phyloP scores from a whole-genome alignment of 306 rosid genomes.

The Medicago ruthenica region DNA sequence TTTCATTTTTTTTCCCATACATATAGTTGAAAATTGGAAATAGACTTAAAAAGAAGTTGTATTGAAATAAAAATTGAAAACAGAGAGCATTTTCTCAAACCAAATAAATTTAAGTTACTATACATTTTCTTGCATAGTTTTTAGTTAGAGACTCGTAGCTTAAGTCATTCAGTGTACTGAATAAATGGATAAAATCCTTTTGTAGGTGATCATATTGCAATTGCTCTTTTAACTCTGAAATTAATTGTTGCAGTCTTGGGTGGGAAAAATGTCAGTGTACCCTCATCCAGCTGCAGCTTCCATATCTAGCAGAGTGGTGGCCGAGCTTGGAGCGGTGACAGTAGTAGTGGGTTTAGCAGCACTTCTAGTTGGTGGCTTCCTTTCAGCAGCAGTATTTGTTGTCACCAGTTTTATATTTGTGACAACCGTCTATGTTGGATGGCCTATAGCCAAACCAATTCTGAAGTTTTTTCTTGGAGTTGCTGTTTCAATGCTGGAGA shows the following conservation, averaged over 20 bases:
- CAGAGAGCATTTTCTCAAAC: neutral
- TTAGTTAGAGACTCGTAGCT: constrained; percentile 26
- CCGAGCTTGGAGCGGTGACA: constrained; percentile 79
- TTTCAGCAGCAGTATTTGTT: constrained; percentile 87
- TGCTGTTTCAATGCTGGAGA: constrained; percentile 69
- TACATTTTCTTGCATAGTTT: neutral
- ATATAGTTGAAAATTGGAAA: neutral
- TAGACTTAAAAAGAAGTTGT: neutral
- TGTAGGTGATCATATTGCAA: constrained; percentile 19
- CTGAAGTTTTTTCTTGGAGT: constrained; percentile 63
- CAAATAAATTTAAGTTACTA: constrained; percentile 5
- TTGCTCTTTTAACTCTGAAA: constrained; percentile 32
- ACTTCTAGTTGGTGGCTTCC: constrained; percentile 73
- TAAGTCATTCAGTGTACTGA: constrained; percentile 36
- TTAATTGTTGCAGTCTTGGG: constrained; percentile 72
- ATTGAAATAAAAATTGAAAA: neutral
- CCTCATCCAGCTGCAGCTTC: constrained; percentile 94
- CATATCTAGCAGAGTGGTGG: constrained; percentile 91
- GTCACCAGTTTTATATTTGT: constrained; percentile 75
- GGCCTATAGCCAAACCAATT: constrained; percentile 86
- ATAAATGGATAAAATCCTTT: constrained; percentile 33
- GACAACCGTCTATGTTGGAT: constrained; percentile 62
- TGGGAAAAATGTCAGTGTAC: constrained; percentile 71
- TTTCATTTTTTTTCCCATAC: neutral
- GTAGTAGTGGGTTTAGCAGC: constrained; percentile 70